Base-by-base conservation (phyloP, 805 yeast species). In the Lipomyces sp. region DNA sequence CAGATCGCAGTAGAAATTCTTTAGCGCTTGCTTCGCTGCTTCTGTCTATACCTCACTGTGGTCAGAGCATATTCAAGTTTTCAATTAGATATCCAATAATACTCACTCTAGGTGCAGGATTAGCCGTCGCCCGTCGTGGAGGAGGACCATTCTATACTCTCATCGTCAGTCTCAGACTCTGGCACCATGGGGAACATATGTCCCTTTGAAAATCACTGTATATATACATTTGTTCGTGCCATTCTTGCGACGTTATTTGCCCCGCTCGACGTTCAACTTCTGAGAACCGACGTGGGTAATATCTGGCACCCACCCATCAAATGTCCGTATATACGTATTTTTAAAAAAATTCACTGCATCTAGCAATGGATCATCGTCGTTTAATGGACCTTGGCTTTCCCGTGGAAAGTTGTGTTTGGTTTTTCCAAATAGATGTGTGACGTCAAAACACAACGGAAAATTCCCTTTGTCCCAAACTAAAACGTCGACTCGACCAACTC, bases 21-120 rank as follows among this genome's bases (percentile, higher is more conserved):
- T 53, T 18, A 69, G 50, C n/a, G 72, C 72, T 30, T 65, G 70
- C 42, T 59, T 62, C 18, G 72, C 72, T 24, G 72, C 69, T 39
- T 66, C 72, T 15, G 72, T 69, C 72, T 69, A 45, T 3, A 35
- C 13, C 15, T 13, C 56, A 37, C 11, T 3, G 11, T 24, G 2
- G 29, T 48, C 10, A 45, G 29, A 51, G n/a, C 11, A 5, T 10
- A 15, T 48, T 10, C 4, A 18, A 24, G n/a, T 11, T 15, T 10
- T 18, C n/a, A 7, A 8, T 24, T 24, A 24, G 24, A 24, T 24
- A n/a, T 32, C 30, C 5, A 15, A 11, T 13, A 5, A 6, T 39
- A 54, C 66, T 7, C 30, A 64, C 69, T 32, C 34, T 37, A 29
- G 67, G 69, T 4, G 69, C 54, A 32, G 69, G 67, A 42, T 65